phyloP scores from a whole-genome alignment of 2,329 filamentous ascomycete genomes.

The Aspergillus thermomutatus region DNA sequence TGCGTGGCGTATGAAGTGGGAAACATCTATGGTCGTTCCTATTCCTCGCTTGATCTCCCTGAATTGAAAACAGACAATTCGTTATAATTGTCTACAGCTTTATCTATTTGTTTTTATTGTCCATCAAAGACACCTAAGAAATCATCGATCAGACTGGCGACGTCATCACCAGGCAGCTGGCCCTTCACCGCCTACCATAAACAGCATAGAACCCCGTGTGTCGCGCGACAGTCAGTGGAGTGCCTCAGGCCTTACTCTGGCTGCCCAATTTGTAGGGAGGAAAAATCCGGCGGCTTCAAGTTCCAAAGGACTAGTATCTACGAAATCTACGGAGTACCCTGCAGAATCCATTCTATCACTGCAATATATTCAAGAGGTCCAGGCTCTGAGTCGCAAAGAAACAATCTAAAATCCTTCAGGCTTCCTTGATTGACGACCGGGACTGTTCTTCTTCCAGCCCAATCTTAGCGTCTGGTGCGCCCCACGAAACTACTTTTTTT shows the following conservation, averaged over 20 bases:
- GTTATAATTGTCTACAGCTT: background rate
- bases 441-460: background rate
- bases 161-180: background rate
- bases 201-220: background rate
- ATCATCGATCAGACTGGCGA: background rate
- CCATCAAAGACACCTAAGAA: slow-evolving; percentile 7
- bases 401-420: background rate
- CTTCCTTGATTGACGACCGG: background rate
- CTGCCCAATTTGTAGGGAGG: background rate
- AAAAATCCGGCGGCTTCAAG: background rate
- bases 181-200: background rate
- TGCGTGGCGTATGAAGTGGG: background rate
- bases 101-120: slow-evolving; percentile 5
- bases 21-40: slow-evolving; percentile 3
- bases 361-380: background rate
- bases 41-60: slow-evolving; percentile 11
- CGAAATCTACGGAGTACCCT: background rate
- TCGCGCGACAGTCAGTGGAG: background rate
- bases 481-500: background rate
- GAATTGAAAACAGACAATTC: background rate
- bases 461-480: background rate
- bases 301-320: background rate
- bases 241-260: background rate
- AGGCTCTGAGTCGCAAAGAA: background rate
- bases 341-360: background rate